Evolutionary conservation across 495 filamentous ascomycete genomes (phyloP).

Genomic region (Lichenothelia convexa): DNA sequence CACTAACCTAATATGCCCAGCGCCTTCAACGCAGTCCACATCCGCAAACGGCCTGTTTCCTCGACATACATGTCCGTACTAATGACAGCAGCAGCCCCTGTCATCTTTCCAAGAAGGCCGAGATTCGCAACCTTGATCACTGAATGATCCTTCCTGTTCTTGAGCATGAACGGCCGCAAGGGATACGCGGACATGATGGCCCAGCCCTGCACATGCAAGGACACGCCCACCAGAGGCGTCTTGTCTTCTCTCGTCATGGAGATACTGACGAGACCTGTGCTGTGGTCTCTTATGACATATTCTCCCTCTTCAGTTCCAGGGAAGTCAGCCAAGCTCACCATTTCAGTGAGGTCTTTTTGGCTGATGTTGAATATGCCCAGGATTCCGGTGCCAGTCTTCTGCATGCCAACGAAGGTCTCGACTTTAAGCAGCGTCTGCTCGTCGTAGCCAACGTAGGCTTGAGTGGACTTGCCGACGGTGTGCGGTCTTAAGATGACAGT

Average conservation of each 20-base stretch:
- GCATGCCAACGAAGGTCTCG: conserved; percentile 49
- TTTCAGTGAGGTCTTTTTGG: conserved; percentile 34
- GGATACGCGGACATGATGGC: conserved; percentile 70
- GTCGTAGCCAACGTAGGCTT: conserved; percentile 57
- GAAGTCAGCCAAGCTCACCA: conserved; percentile 53
- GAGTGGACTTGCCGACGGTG: conserved; percentile 46
- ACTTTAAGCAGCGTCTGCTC: conserved; percentile 57
- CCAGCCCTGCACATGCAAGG: conserved; percentile 45
- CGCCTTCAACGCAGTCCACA: conserved; percentile 57
- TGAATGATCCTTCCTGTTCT: conserved; percentile 11
- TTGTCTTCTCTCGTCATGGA: conserved; percentile 17
- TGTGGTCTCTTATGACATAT: conserved; percentile 59
- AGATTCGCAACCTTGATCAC: conserved; percentile 38
- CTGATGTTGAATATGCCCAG: conserved; percentile 73
- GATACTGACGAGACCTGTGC: conserved; percentile 41
- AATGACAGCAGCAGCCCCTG: conserved; percentile 61
- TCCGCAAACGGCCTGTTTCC: conserved; percentile 38
- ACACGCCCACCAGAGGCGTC: conserved; percentile 31
- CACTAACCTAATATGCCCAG: conserved; percentile 57
- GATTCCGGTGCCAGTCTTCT: conserved; percentile 50
- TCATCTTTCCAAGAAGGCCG: conserved; percentile 77
- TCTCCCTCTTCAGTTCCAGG: conserved; percentile 38
- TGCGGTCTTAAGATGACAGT: conserved; percentile 64
- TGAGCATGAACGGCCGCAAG: conserved; percentile 32
- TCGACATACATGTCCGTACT: conserved; percentile 35